Evolutionary conservation across 495 filamentous ascomycete genomes (phyloP).

Genomic region (Tuber brumale): DNA sequence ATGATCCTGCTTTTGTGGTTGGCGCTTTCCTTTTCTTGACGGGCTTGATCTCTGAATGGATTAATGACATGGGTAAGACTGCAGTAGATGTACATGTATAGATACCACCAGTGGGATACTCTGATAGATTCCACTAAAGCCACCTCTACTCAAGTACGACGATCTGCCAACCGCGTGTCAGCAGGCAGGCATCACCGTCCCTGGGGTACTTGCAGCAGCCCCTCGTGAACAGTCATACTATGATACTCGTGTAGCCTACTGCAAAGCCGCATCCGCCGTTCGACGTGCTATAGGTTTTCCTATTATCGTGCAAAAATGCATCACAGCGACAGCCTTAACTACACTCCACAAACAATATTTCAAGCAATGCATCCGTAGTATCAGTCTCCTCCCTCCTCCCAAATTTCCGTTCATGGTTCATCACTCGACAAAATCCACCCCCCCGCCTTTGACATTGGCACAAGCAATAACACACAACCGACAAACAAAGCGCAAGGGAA

Average conservation of each 20-base stretch:
- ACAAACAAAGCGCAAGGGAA: not conserved
- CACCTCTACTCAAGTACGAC: too few relatives aligned
- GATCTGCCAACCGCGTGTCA: not conserved
- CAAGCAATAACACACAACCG: not conserved
- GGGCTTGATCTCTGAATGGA: too few relatives aligned
- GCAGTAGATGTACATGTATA: not conserved
- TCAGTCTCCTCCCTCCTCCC: not conserved
- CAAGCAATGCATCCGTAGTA: not conserved
- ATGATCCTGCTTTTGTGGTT: too few relatives aligned
- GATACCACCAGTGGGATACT: not conserved
- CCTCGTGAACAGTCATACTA: not conserved
- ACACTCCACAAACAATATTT: not conserved
- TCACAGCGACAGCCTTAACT: not conserved
- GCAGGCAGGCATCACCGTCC: not conserved
- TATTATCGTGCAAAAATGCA: not conserved
- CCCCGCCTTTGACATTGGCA: not conserved
- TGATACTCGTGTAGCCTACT: not conserved
- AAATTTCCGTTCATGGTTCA: not conserved
- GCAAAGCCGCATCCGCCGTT: not conserved
- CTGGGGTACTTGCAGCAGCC: not conserved
- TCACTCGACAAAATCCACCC: not conserved
- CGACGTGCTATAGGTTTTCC: not conserved
- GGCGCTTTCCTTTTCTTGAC: not conserved
- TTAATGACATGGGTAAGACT: not conserved
- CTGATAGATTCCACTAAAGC: not conserved